Evolutionary conservation across 2,329 filamentous ascomycete species (phyloP).

Genomic region (Dactylellina cionopaga): DNA sequence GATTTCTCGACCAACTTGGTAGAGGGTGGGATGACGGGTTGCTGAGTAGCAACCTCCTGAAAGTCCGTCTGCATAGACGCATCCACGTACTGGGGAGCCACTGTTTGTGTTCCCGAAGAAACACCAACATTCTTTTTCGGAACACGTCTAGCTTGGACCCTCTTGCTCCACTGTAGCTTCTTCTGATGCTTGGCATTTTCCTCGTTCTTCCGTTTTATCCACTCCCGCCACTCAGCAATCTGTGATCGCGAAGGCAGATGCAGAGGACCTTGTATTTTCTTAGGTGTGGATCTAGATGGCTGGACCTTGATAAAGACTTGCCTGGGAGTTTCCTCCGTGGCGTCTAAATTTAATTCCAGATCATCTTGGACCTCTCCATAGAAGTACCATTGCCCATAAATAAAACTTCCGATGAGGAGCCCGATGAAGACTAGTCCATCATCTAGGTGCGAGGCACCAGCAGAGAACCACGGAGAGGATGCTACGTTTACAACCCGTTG

Average conservation of each 20-base stretch:
- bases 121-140: too few species aligned
- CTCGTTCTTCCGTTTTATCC: background rate
- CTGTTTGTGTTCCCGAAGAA: too few species aligned
- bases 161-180: background rate
- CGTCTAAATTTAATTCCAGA: slow-evolving; percentile 1
- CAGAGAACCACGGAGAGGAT: background rate
- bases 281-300: background rate
- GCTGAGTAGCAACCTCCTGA: slow-evolving; percentile 2
- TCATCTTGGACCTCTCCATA: background rate
- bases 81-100: too few species aligned
- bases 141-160: too few species aligned
- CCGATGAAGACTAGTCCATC: background rate
- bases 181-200: background rate
- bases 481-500: slow-evolving; percentile 1
- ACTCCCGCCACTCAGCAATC: background rate
- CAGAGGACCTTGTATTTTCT: background rate
- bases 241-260: background rate
- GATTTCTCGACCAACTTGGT: slow-evolving; percentile 2
- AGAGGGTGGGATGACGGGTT: background rate
- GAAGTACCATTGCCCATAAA: slow-evolving; percentile 2
- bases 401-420: slow-evolving; percentile 3
- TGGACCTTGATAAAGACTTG: background rate
- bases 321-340: slow-evolving; percentile 22
- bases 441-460: slow-evolving; percentile 15
- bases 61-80: slow-evolving; percentile 11